These are phyloP conservation scores for Populus alba DNA, from an alignment of 345 rosid species.

Conservation along the genomic window DNA sequence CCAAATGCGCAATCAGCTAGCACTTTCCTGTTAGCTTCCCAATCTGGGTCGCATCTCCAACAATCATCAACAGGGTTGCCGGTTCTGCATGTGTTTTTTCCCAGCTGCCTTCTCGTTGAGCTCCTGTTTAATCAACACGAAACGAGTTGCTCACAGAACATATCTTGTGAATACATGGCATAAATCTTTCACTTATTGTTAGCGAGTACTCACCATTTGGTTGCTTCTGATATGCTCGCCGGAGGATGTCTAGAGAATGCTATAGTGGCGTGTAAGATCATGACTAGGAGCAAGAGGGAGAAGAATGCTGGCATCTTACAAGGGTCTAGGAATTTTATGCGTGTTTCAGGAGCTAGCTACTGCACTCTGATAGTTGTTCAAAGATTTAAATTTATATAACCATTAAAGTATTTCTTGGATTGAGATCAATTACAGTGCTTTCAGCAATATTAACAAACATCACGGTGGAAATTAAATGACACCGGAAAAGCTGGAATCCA, in stretches of 20 bases:
- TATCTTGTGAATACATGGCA: neutral
- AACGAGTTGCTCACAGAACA: neutral
- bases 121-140: slow-evolving; percentile 22
- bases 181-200: neutral
- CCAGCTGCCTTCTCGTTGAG: slow-evolving; percentile 15
- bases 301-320: slow-evolving; percentile 20
- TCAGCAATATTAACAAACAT: neutral
- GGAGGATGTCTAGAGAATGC: slow-evolving; percentile 13
- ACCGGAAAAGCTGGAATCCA: slow-evolving; percentile 21
- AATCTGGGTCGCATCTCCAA: slow-evolving; percentile 26
- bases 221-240: slow-evolving; percentile 13
- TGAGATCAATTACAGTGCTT: too few species aligned
- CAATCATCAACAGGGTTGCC: slow-evolving; percentile 37
- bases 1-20: slow-evolving; percentile 32
- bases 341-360: neutral
- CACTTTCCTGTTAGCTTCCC: slow-evolving; percentile 24
- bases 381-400: neutral
- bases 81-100: slow-evolving; percentile 5
- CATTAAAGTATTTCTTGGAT: neutral
- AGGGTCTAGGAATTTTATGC: neutral
- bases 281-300: slow-evolving; percentile 15
- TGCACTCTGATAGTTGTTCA: neutral
- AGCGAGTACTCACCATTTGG: slow-evolving; percentile 21
- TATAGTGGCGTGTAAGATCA: slow-evolving; percentile 8
- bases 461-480: slow-evolving; percentile 5